Conservation (phyloP, 495 filamentous ascomycete genomes). For the Xylona heveae region DNA sequence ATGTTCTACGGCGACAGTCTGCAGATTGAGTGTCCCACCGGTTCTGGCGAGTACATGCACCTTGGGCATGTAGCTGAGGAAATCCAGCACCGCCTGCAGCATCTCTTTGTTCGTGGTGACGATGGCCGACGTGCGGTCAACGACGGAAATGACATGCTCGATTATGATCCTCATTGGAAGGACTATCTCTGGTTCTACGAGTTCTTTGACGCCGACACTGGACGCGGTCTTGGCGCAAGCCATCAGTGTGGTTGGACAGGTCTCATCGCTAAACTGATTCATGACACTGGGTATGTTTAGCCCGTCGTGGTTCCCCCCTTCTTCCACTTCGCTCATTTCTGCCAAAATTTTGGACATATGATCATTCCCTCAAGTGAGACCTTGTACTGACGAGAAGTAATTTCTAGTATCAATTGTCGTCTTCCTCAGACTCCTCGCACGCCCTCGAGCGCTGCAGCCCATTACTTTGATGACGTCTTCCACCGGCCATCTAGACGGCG, state of each 20-base stretch:
- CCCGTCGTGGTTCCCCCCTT: too few relatives aligned
- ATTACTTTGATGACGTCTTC: conserved; percentile 93
- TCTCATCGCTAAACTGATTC: conserved; percentile 85
- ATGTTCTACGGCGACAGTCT: conserved; percentile 83
- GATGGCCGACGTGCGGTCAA: conserved; percentile 77
- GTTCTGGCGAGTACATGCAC: conserved; percentile 90
- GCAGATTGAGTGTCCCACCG: conserved; percentile 81
- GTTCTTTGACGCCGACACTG: conserved; percentile 87
- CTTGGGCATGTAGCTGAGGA: conserved; percentile 92
- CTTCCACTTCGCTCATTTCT: conserved; percentile 1
- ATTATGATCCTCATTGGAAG: conserved; percentile 82
- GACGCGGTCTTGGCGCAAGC: conserved; percentile 73
- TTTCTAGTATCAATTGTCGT: conserved; percentile 61
- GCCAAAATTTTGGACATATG: conserved; percentile 8
- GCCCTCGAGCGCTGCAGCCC: conserved; percentile 56
- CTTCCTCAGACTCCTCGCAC: conserved; percentile 84
- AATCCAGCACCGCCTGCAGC: conserved; percentile 83
- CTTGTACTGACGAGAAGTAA: conserved; percentile 3
- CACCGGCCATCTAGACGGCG: conserved; percentile 25
- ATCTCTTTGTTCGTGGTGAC: conserved; percentile 66
- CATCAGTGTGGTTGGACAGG: conserved; percentile 99
- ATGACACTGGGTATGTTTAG: conserved; percentile 78
- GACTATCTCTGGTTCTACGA: conserved; percentile 92
- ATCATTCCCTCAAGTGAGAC: too few relatives aligned
- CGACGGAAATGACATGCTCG: conserved; percentile 55